Evolutionary conservation across 164 flowering plant species (phyloP), one percentile per base, ranked within the genome.

Genomic region (Macadamia tetraphylla): DNA sequence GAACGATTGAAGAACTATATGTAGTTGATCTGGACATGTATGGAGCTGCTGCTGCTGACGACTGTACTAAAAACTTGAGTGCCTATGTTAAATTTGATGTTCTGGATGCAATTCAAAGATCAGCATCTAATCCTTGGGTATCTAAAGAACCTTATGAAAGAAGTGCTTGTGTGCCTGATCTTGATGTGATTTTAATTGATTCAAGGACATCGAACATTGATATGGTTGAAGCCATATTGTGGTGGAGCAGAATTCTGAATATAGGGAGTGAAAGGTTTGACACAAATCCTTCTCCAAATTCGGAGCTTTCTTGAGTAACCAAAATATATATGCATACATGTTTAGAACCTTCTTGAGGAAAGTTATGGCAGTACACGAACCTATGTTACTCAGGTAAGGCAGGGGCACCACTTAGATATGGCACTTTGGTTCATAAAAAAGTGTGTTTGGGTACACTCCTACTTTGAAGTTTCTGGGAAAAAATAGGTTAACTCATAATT

Each of bases 101-200:
- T 32, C 43, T 81, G 62, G 75, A 70, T 78, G 84, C 81, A 17
- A 68, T 81, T 67, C 84, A 81, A 71, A 76, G 84, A 72, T 71
- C 78, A 61, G 76, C 73, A 42, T 69, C 77, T 40, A 74, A 76
- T 44, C 78, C 84, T 48, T 81, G 84, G 84, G 76, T 81, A 32
- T 78, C 80, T 30, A 55, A 42, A 60, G 74, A 68, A 40, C 73
- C 76, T 46, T 78, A 81, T 67, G 51, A 62, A 13, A 72, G 32
- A 64, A 58, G 62, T 53, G 65, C 73, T 31, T 81, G 84, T 61
- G 58, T 72, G 55, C 81, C 73, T 11, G 70, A 74, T 48, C 66
- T 65, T 62, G 65, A 66, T 42, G 61, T 81, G 60, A 68, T 81
- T 42, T 17, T 78, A 43, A 71, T 80, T 63, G 76, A 71, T 74